Base-by-base conservation (phyloP, 1,284 basidiomycete genomes). In the Thelephora terrestris region DNA sequence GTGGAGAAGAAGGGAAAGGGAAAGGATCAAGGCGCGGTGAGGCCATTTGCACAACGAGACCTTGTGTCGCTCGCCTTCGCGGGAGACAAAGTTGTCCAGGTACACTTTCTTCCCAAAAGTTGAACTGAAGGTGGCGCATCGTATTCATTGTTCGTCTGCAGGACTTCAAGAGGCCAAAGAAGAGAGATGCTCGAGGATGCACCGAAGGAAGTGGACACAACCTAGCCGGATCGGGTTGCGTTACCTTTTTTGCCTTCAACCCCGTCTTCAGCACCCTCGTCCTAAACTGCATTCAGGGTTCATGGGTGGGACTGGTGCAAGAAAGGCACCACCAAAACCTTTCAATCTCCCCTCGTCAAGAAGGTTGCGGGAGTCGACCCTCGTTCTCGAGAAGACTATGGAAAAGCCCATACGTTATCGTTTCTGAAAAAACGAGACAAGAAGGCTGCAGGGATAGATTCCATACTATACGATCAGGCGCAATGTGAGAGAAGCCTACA, bases 61-160 rank as follows among this genome's bases (percentile, higher is more conserved):
- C 74, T 99, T 4, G 93, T 99, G 7, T 87, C 92, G 1, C 79
- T 85, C 52, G 96, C 95, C 0, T 99, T 99, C 69, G 95, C 95
- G 0, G 91, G 91, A 1, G 95, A 99, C 64, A 89, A 97, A 59
- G 95, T 98, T 10, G 82, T 95, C 0, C 78, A 86, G 63, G 89
- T 90, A 58, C 21, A 76, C 56, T 7, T 34, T 25, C 27, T 2
- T 25, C 29, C 29, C 9, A 14, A 3, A 14, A 10, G 4, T 14
- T 32, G 29, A 6, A 32, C 9, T 14, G 6, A 32, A 2, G 43
- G 18, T 20, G 18, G 4, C 16, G 25, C 7, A 21, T 25, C 36
- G 35, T 21, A 29, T 35, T 38, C 44, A 34, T 43, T 44, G n/a
- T 25, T 42, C n/a, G 27, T 17, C 32, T 25, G 7, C 56, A 92